Percentiles rank a stretch among this genome's conserved stretches.
Conservation (phyloP, 1,284 basidiomycete species). For the Ganoderma leucocontextum region DNA sequence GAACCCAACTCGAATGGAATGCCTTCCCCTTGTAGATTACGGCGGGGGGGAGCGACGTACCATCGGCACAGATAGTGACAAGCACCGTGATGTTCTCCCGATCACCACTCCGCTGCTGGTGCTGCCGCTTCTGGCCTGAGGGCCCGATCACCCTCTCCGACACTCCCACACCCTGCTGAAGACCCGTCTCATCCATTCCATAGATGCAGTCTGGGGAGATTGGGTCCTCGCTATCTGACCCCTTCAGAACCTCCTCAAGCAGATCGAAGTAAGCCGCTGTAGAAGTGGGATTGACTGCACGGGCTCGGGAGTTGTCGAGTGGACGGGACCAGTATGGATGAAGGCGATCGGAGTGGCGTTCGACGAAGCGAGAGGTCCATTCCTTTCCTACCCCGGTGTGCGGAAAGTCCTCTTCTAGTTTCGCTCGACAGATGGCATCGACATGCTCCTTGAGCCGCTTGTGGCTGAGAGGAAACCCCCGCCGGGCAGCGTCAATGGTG, state of each 20-base stretch:
- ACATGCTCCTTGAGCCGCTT: conserved; percentile 36
- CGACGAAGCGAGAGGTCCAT: conserved; percentile 41
- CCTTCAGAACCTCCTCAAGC: conserved; percentile 37
- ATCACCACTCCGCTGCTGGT: conserved; percentile 43
- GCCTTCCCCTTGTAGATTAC: conserved; percentile 51
- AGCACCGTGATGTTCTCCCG: conserved; percentile 51
- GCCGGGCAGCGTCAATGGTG: conserved; percentile 35
- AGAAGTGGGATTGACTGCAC: neutral
- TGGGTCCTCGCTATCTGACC: conserved; percentile 27
- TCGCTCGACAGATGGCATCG: conserved; percentile 31
- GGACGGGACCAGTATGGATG: neutral
- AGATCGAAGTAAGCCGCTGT: neutral
- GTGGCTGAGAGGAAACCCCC: conserved; percentile 48
- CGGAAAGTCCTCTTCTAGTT: conserved; percentile 44
- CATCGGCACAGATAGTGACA: conserved; percentile 49
- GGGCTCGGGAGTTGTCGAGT: neutral
- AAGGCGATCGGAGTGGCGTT: neutral
- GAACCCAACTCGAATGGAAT: conserved; percentile 45
- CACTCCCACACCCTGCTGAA: conserved; percentile 33
- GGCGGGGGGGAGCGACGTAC: conserved; percentile 33
- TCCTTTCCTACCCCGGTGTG: conserved; percentile 44
- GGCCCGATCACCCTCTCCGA: conserved; percentile 15
- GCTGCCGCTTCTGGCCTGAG: conserved; percentile 34
- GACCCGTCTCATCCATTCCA: conserved; percentile 47
- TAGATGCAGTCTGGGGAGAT: conserved; percentile 39